Conservation (phyloP, 75 land plant species). For the Picea glauca region DNA sequence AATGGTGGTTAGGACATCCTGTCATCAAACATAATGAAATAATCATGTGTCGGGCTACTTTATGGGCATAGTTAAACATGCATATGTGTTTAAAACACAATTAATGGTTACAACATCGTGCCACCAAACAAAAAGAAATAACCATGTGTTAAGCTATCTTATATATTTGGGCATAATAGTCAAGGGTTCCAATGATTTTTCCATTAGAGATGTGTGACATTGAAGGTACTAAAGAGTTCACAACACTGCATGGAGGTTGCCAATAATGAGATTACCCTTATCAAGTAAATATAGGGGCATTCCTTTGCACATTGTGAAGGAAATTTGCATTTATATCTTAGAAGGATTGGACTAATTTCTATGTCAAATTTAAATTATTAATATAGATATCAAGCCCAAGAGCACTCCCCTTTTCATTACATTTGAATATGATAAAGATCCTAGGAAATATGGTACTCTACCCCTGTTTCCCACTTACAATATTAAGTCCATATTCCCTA, state of each 20-base stretch:
- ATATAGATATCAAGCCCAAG: constrained; percentile 95
- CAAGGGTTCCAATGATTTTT: too few species aligned
- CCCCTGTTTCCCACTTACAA: constrained; percentile 33
- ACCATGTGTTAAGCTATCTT: too few species aligned
- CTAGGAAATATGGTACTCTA: constrained; percentile 44
- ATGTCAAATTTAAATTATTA: constrained; percentile 78
- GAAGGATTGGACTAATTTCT: constrained; percentile 87
- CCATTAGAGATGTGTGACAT: constrained; percentile 65
- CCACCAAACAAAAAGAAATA: too few species aligned
- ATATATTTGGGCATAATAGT: too few species aligned
- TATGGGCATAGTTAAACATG: too few species aligned
- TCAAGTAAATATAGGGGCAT: constrained; percentile 79
- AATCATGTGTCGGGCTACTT: too few species aligned
- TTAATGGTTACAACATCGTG: too few species aligned
- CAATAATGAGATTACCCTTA: constrained; percentile 80
- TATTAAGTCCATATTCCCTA: constrained; percentile 14
- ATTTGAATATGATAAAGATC: constrained; percentile 64
- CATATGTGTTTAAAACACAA: too few species aligned
- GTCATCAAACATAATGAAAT: too few species aligned
- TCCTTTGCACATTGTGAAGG: constrained; percentile 74
- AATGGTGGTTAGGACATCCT: too few species aligned
- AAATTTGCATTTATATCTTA: constrained; percentile 63
- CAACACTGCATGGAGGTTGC: constrained; percentile 90
- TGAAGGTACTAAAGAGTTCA: constrained; percentile 93
- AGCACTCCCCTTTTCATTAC: constrained; percentile 67